Evolutionary conservation across 2,329 filamentous ascomycete species (phyloP).

Genomic region (Ophiostoma novo-ulmi): DNA sequence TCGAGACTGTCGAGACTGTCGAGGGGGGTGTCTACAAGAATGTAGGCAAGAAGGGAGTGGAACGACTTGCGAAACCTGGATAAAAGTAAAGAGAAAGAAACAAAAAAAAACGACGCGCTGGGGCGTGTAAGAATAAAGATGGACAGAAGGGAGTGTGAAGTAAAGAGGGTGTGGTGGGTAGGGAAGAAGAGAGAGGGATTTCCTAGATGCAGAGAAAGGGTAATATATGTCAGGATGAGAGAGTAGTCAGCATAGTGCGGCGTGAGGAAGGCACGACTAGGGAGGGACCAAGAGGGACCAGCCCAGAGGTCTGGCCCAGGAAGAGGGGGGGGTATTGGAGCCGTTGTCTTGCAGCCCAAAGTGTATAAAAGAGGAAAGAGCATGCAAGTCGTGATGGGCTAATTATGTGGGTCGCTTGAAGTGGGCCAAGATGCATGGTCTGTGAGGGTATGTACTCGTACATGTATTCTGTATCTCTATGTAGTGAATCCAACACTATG

Average conservation of each 20-base stretch:
- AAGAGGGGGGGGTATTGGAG: not conserved
- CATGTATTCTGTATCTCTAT: not conserved
- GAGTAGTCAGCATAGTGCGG: constrained; percentile 4
- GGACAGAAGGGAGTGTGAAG: not conserved
- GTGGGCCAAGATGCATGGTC: not conserved
- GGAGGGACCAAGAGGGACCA: too few species aligned
- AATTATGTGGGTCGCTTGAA: not conserved
- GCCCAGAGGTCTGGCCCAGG: not conserved
- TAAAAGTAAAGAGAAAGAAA: constrained; percentile 17
- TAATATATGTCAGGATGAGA: not conserved
- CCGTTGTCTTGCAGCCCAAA: constrained; percentile 11
- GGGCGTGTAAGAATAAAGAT: constrained; percentile 16
- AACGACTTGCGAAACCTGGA: constrained; percentile 18
- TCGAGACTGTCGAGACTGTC: constrained; percentile 25
- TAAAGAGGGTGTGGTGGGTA: not conserved
- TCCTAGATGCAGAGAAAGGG: not conserved
- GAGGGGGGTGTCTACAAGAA: constrained; percentile 17
- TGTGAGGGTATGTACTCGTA: not conserved
- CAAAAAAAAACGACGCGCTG: constrained; percentile 18
- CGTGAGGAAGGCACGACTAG: not conserved
- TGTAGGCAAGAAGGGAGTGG: constrained; percentile 20
- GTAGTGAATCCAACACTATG: too few species aligned
- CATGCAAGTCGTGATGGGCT: constrained; percentile 1
- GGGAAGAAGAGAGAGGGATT: not conserved
- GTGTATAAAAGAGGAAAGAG: not conserved